Conservation (phyloP, 2,329 filamentous ascomycete species). For the Keithomyces neogunnii region DNA sequence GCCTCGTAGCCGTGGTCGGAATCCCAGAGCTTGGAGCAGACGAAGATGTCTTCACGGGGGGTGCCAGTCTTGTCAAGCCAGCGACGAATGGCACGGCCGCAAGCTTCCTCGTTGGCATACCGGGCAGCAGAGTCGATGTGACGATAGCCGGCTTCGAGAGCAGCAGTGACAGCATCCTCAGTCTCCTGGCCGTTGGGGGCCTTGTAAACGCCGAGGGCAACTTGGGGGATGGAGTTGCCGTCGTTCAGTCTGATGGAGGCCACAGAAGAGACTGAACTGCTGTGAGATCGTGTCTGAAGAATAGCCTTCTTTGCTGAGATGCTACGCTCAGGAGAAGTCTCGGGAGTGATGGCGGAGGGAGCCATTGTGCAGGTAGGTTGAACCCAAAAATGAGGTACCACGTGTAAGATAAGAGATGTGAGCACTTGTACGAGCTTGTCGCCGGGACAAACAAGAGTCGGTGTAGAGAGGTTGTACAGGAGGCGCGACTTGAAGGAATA, state of each 20-base stretch:
- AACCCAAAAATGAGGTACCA: neutral
- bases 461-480: neutral
- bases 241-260: constrained; percentile 58
- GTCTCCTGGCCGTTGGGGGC: constrained; percentile 46
- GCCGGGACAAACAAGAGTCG: neutral
- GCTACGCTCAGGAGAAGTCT: constrained; percentile 22
- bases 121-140: constrained; percentile 48
- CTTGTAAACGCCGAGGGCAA: constrained; percentile 41
- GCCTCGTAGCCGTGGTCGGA: constrained; percentile 33
- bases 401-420: neutral
- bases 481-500: neutral
- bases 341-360: constrained; percentile 26
- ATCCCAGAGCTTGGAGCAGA: constrained; percentile 61
- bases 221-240: constrained; percentile 56
- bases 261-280: constrained; percentile 16
- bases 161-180: constrained; percentile 49
- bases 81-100: constrained; percentile 64
- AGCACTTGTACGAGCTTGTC: neutral
- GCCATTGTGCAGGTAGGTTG: constrained; percentile 19
- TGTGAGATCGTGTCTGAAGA: constrained; percentile 14
- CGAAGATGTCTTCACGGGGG: constrained; percentile 58
- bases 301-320: constrained; percentile 20
- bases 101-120: constrained; percentile 59
- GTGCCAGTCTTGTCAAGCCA: constrained; percentile 53
- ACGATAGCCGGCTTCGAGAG: constrained; percentile 47